phyloP scores from a whole-genome alignment of 2,329 filamentous ascomycete species.

The Sporothrix schenckii region DNA sequence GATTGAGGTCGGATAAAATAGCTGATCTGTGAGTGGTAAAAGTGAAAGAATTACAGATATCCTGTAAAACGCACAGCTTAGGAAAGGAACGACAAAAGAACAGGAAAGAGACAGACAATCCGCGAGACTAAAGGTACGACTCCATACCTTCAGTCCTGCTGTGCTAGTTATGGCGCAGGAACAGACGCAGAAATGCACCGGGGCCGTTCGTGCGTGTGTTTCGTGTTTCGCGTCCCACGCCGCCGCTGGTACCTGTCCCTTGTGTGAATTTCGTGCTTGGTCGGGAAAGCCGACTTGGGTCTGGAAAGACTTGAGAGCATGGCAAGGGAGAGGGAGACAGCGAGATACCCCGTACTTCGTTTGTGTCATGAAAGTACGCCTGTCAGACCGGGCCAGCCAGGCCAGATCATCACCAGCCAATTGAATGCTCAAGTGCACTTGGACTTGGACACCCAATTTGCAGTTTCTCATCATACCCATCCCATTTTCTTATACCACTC shows the following conservation, averaged over 20 bases:
- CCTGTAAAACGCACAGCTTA: background rate
- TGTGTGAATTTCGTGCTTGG: background rate
- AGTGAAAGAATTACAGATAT: background rate
- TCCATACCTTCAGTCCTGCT: background rate
- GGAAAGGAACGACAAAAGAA: background rate
- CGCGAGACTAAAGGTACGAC: background rate
- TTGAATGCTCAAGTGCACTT: background rate
- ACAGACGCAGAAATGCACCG: slow-evolving; percentile 14
- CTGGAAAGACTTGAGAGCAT: background rate
- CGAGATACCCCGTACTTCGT: background rate
- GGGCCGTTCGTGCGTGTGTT: slow-evolving; percentile 9
- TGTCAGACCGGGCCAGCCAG: slow-evolving; percentile 11
- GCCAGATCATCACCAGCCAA: background rate
- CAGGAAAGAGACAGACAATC: background rate
- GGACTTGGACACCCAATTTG: background rate
- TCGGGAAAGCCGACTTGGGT: slow-evolving; percentile 13
- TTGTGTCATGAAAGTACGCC: background rate
- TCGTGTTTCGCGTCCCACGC: slow-evolving; percentile 9
- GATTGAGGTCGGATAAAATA: background rate
- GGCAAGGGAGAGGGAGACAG: background rate
- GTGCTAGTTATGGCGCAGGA: slow-evolving; percentile 13
- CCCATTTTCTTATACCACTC: background rate
- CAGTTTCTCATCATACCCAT: slow-evolving; percentile 2
- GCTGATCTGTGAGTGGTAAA: background rate
- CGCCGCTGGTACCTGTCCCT: background rate